Conservation (phyloP, 768 basidiomycete species). For the Termitomyces sp. region DNA sequence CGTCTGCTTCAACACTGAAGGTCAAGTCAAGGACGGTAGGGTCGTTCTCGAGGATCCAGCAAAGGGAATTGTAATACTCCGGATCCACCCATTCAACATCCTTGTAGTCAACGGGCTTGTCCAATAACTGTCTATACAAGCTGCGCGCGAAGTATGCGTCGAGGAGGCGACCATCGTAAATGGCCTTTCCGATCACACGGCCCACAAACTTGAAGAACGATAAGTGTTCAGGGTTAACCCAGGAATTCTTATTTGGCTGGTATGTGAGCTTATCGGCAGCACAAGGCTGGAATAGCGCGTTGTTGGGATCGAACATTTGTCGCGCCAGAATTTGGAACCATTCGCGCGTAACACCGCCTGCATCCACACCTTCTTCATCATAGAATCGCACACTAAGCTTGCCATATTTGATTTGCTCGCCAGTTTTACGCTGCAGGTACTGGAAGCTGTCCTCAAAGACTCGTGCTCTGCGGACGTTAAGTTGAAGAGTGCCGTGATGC, state of each 20-base stretch:
- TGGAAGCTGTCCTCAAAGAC: constrained; percentile 99
- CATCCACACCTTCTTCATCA: constrained; percentile 97
- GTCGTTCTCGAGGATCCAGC: constrained; percentile 98
- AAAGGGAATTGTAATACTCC: constrained; percentile 95
- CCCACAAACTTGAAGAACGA: constrained; percentile 99
- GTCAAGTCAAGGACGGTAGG: constrained; percentile 81
- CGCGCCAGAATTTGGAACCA: constrained; percentile 98
- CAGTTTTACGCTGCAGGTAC: constrained; percentile 80
- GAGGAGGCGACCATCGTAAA: constrained; percentile 91
- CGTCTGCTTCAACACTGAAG: constrained; percentile 95
- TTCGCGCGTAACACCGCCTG: constrained; percentile 95
- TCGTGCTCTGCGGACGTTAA: constrained; percentile 84
- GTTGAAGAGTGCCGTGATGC: constrained; percentile 76
- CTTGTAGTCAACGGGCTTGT: constrained; percentile 90
- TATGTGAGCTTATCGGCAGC: constrained; percentile 94
- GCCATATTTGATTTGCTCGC: constrained; percentile 96
- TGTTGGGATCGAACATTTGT: constrained; percentile 99
- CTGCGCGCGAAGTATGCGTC: constrained; percentile 99
- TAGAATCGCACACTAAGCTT: constrained; percentile 96
- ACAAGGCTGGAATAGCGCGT: constrained; percentile 96
- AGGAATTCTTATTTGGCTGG: constrained; percentile 91
- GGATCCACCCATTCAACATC: constrained; percentile 99
- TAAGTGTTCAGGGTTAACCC: constrained; percentile 93
- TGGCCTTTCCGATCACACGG: constrained; percentile 95
- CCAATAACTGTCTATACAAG: constrained; percentile 90